Percentiles rank a stretch among this genome's conserved stretches.
Evolutionary conservation across 768 basidiomycete species (phyloP).

Genomic region (Porphyrellus cyaneotinctus): DNA sequence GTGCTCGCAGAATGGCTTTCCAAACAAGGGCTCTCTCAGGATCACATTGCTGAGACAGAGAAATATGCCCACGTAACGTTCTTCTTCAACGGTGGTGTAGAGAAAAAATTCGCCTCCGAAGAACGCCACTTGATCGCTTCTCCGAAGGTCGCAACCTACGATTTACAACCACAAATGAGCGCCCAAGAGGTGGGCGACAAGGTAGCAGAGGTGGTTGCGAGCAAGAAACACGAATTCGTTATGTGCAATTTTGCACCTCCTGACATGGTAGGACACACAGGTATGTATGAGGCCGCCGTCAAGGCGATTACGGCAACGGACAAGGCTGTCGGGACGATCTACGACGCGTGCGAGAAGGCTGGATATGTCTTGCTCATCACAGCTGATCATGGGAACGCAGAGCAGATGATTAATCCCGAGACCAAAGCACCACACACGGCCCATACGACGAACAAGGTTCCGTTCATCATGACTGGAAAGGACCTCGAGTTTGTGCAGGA

Average conservation of each 20-base stretch:
- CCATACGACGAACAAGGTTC: constrained; percentile 84
- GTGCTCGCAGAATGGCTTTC: constrained; percentile 91
- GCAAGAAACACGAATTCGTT: constrained; percentile 74
- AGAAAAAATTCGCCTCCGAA: constrained; percentile 84
- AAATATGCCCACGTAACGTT: constrained; percentile 98
- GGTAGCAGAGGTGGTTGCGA: constrained; percentile 71
- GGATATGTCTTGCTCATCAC: constrained; percentile 88
- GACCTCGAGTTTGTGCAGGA: constrained; percentile 55
- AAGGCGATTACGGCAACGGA: constrained; percentile 86
- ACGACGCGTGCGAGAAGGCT: constrained; percentile 77
- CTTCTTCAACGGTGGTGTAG: constrained; percentile 97
- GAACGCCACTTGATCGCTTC: constrained; percentile 86
- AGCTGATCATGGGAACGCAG: constrained; percentile 94
- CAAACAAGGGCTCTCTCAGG: constrained; percentile 76
- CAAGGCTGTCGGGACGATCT: constrained; percentile 81
- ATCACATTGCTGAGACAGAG: constrained; percentile 95
- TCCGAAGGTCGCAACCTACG: constrained; percentile 93
- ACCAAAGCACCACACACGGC: constrained; percentile 90
- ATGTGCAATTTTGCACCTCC: constrained; percentile 99
- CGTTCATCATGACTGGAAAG: constrained; percentile 81
- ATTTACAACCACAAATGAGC: constrained; percentile 87
- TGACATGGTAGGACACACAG: constrained; percentile 97
- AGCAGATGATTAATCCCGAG: constrained; percentile 83
- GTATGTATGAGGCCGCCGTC: constrained; percentile 87
- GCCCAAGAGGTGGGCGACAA: too few species aligned